Evolutionary conservation across 1,139 yeast genomes (phyloP).

Genomic region (Blastobotrys elegans): DNA sequence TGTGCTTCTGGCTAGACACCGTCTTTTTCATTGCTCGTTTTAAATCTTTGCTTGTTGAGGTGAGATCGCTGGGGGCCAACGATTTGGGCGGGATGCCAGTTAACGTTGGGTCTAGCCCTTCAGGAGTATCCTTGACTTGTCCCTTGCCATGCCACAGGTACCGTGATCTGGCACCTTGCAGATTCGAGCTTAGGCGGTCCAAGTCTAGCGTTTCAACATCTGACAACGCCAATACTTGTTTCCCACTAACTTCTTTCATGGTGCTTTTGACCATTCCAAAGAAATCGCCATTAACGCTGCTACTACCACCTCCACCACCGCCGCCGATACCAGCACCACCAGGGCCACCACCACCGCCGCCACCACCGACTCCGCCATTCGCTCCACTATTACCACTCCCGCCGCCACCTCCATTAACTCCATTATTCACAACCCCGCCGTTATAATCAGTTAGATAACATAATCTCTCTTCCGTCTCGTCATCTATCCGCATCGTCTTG

Average conservation of each 20-base stretch:
- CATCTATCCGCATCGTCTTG: slow-evolving; percentile 56
- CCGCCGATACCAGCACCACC: neutral
- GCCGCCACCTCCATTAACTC: neutral
- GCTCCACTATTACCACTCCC: neutral
- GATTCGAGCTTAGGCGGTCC: slow-evolving; percentile 40
- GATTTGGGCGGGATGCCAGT: slow-evolving; percentile 27
- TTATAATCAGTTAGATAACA: slow-evolving; percentile 53
- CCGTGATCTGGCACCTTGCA: slow-evolving; percentile 45
- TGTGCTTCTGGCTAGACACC: slow-evolving; percentile 17
- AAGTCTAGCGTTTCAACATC: slow-evolving; percentile 50
- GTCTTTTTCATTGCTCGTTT: slow-evolving; percentile 23
- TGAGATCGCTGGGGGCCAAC: slow-evolving; percentile 14
- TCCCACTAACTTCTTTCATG: slow-evolving; percentile 60
- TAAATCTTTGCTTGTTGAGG: slow-evolving; percentile 19
- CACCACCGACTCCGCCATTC: slow-evolving; percentile 39
- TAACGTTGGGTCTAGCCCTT: slow-evolving; percentile 3
- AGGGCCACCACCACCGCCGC: neutral
- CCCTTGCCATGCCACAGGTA: slow-evolving; percentile 50
- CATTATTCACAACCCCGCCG: neutral
- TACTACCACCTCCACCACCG: neutral
- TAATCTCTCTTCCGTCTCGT: slow-evolving; percentile 55
- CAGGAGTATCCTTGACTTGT: slow-evolving; percentile 16
- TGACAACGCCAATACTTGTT: slow-evolving; percentile 38
- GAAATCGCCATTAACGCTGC: slow-evolving; percentile 39
- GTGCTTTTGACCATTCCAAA: slow-evolving; percentile 67